Conservation (phyloP, 2,329 filamentous ascomycete species). For the Cladosporium halotolerans region DNA sequence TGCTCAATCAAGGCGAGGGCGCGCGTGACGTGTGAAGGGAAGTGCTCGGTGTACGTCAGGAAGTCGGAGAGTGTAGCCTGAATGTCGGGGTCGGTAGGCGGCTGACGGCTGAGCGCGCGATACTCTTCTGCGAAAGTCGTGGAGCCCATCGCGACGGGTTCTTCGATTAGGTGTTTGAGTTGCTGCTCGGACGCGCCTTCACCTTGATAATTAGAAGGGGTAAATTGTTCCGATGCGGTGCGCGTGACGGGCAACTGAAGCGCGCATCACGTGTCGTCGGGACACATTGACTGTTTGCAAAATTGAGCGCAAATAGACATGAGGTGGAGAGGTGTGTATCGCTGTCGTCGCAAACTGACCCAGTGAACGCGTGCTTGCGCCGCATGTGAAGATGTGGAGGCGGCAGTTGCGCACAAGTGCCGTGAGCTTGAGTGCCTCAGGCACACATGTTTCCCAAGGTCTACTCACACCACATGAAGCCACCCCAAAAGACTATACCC, state of each 20-base stretch:
- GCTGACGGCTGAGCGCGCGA: conserved; percentile 28
- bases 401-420: not conserved
- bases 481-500: no score
- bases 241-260: not conserved
- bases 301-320: not conserved
- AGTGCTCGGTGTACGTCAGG: conserved; percentile 64
- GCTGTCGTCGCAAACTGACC: not conserved
- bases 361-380: not conserved
- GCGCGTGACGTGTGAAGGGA: conserved; percentile 58
- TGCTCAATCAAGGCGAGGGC: conserved; percentile 56
- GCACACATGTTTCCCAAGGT: no score
- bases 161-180: not conserved
- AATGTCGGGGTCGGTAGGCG: conserved; percentile 51
- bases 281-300: not conserved
- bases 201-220: not conserved
- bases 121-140: conserved; percentile 23
- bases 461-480: no score
- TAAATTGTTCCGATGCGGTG: not conserved
- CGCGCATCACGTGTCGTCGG: conserved; percentile 1
- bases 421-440: no score
- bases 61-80: conserved; percentile 62
- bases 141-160: conserved; percentile 14
- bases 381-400: not conserved
- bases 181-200: not conserved
- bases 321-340: not conserved